These are phyloP conservation scores for Alternaria gaisen DNA, from an alignment of 2,329 filamentous ascomycete genomes.

Conservation along the genomic window DNA sequence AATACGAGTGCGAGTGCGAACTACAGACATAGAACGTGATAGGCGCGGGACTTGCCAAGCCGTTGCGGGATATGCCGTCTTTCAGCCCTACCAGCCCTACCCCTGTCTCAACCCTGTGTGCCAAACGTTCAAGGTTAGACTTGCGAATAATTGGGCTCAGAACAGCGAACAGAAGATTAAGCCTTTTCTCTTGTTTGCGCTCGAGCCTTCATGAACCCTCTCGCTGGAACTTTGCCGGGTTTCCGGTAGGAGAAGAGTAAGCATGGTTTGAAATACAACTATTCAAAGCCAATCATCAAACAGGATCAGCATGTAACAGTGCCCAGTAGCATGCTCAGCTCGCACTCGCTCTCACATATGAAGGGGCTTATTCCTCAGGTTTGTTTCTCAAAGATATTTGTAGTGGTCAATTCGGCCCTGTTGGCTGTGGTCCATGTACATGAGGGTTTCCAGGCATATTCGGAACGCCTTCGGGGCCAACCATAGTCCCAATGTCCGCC, in stretches of 20 bases:
- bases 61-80: not conserved
- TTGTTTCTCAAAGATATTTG: not conserved
- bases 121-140: not conserved
- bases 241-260: not conserved
- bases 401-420: constrained; percentile 11
- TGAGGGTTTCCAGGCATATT: constrained; percentile 17
- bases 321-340: not conserved
- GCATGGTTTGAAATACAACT: not conserved
- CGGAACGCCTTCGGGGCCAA: constrained; percentile 31
- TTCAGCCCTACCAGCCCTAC: not conserved
- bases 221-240: not conserved
- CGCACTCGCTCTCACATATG: constrained; percentile 1
- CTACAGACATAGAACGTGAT: not conserved
- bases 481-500: constrained; percentile 42
- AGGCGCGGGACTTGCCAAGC: not conserved
- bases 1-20: constrained; percentile 1
- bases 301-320: not conserved
- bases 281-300: not conserved
- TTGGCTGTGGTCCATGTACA: constrained; percentile 13
- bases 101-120: too few species aligned
- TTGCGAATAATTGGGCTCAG: not conserved
- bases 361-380: not conserved
- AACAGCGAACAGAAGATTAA: not conserved
- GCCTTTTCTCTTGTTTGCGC: not conserved
- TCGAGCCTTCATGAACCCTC: not conserved